A percentile compares a stretch with the other conserved stretches of the same genome.
Evolutionary conservation across 177 flowering plant genomes (phyloP).

Genomic region (Vitis hybrid): DNA sequence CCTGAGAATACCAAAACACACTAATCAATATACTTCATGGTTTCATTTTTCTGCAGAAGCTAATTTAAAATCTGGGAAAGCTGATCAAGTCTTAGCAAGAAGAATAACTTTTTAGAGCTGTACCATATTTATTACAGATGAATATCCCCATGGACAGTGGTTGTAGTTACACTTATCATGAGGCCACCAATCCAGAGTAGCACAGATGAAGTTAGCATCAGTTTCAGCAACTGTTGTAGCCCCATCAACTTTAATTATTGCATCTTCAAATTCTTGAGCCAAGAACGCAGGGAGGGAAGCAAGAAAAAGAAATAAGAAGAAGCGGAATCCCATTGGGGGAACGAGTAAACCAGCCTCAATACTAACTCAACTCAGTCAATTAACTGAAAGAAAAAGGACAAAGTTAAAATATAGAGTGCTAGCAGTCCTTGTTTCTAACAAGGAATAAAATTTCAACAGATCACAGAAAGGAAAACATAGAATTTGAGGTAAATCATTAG

Average conservation of each 20-base stretch:
- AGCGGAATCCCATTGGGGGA: slow-evolving; percentile 37
- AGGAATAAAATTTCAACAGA: too few species aligned
- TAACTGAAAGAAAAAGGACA: slow-evolving; percentile 14
- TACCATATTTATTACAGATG: slow-evolving; percentile 74
- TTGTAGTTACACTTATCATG: slow-evolving; percentile 81
- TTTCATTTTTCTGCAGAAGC: neutral
- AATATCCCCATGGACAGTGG: slow-evolving; percentile 79
- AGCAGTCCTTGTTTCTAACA: too few species aligned
- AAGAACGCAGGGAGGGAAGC: slow-evolving; percentile 33
- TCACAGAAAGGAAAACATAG: neutral
- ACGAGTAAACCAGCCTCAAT: slow-evolving; percentile 11
- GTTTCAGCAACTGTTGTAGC: slow-evolving; percentile 45
- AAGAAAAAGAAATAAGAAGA: slow-evolving; percentile 37
- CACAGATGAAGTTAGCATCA: slow-evolving; percentile 77
- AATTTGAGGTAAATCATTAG: neutral
- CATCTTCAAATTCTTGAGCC: slow-evolving; percentile 40
- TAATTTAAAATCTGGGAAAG: neutral
- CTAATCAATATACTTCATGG: neutral
- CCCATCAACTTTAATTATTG: slow-evolving; percentile 47
- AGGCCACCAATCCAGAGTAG: slow-evolving; percentile 99
- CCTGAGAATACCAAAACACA: slow-evolving; percentile 39
- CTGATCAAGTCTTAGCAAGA: neutral
- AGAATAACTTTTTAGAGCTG: slow-evolving; percentile 2
- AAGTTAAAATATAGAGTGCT: neutral
- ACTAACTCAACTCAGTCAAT: slow-evolving; percentile 3